Evolutionary conservation across 1,284 basidiomycete species (phyloP).

Genomic region (Ceratobasidium sp.): DNA sequence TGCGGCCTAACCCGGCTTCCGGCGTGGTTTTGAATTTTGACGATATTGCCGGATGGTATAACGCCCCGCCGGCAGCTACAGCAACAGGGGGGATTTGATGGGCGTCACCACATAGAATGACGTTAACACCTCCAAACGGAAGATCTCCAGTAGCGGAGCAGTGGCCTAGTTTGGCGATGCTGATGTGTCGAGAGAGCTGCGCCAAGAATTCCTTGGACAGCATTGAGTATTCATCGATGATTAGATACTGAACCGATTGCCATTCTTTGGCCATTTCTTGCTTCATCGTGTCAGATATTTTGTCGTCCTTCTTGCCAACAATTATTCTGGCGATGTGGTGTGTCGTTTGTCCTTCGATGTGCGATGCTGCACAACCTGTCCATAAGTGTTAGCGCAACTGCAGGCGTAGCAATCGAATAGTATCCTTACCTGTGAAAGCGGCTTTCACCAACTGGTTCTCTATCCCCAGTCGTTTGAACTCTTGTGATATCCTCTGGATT

Average conservation of each 20-base stretch:
- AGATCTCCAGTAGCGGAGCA: background rate
- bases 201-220: conserved; percentile 54
- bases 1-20: conserved; percentile 51
- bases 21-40: background rate
- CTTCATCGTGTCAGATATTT: background rate
- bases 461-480: background rate
- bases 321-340: conserved; percentile 49
- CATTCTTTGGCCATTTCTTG: conserved; percentile 5
- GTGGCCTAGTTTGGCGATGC: conserved; percentile 48
- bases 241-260: conserved; percentile 52
- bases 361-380: conserved; percentile 53
- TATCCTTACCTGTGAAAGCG: conserved; percentile 56
- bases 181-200: conserved; percentile 51
- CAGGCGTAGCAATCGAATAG: background rate
- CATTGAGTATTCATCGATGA: conserved; percentile 59
- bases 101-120: conserved; percentile 60
- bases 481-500: conserved; percentile 56
- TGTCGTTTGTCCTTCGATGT: conserved; percentile 56
- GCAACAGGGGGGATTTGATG: conserved; percentile 61
- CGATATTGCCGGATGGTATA: conserved; percentile 51
- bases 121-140: conserved; percentile 58
- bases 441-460: conserved; percentile 52
- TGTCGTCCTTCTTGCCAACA: background rate
- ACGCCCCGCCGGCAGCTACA: conserved; percentile 37
- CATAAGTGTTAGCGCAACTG: background rate